Base-by-base conservation (phyloP, 1,284 basidiomycete species). In the Pyrrhoderma noxium region DNA sequence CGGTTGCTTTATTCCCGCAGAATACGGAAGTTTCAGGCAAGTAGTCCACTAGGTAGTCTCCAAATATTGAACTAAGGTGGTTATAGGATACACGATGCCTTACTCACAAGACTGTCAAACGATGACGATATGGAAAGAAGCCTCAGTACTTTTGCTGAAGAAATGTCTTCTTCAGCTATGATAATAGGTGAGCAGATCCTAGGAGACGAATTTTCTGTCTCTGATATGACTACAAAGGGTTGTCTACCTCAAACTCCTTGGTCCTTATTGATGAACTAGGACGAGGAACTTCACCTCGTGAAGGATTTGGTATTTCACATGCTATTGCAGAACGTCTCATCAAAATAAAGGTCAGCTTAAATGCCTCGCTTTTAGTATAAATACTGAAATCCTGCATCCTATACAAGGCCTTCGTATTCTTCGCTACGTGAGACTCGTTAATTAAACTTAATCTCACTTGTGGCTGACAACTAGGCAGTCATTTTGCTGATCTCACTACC, bases 261-360 rank as follows among this genome's bases (percentile, higher is more conserved):
- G 73, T 98, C 1, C 66, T 98, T 1, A 79, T 98, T 23, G 95
- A 99, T 63, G 95, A 98, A 65, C 76, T 97, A 11, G 88, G 92
- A 0, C 75, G 91, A 34, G 93, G 92, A 2, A 96, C 94, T 0
- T 85, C 90, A 2, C 83, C 92, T 0, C 69, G 74, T 41, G 93
- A 96, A 63, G 93, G 95, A 0, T 69, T 92, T 11, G 95, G 92
- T 0, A 85, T 98, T 44, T 85, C 90, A 0, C 89, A 95, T 66
- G 93, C 95, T 0, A 89, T 98, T 52, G 89, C 91, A 0, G 94
- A 98, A 64, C 80, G 79, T 39, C 74, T 98, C 51, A 84, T 96
- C 57, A 70, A 71, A 41, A 67, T 75, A 38, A 87, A 86, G 70
- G 93, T 86, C 43, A 27, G n/a, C n/a, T n/a, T n/a, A n/a, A n/a